Percentiles rank a stretch among this genome's conserved stretches.
Evolutionary conservation across 1,139 yeast genomes (phyloP).

Genomic region (Suhomyces kunorum): DNA sequence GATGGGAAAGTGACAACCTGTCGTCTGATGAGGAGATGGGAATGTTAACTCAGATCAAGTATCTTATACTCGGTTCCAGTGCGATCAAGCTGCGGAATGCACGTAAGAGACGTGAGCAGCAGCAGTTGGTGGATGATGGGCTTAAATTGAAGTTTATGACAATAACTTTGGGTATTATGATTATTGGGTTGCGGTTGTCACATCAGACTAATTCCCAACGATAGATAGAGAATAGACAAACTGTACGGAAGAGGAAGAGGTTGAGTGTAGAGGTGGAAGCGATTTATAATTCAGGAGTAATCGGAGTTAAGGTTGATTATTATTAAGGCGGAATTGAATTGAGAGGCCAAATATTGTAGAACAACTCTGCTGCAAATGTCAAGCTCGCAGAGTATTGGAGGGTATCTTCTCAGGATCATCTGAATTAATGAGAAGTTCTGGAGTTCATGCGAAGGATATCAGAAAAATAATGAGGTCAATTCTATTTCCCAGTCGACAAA

Average conservation of each 20-base stretch:
- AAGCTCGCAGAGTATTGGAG: no score
- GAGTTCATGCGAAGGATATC: no score
- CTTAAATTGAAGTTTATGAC: conserved; percentile 47
- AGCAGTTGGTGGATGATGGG: conserved; percentile 40
- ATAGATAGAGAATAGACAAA: conserved; percentile 5
- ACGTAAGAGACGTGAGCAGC: conserved; percentile 21
- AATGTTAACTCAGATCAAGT: conserved; percentile 38
- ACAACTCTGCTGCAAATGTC: no score
- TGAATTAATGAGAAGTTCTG: no score
- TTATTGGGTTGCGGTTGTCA: conserved; percentile 44
- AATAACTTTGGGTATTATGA: conserved; percentile 46
- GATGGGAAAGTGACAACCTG: conserved; percentile 15
- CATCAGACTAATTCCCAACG: conserved; percentile 18
- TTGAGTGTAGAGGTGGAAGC: background rate
- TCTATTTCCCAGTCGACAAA: no score
- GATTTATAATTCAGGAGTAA: background rate
- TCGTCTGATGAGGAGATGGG: conserved; percentile 27
- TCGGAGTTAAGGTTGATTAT: no score
- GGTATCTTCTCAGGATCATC: no score
- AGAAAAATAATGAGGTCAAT: no score
- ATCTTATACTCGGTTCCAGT: conserved; percentile 34
- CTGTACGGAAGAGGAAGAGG: background rate
- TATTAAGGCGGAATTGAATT: no score
- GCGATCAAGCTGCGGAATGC: conserved; percentile 20
- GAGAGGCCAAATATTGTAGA: no score